Percentiles rank a stretch among this genome's conserved stretches.
These are phyloP conservation scores for Carallia pectinifolia DNA, from an alignment of 345 rosid species.

Conservation along the genomic window DNA sequence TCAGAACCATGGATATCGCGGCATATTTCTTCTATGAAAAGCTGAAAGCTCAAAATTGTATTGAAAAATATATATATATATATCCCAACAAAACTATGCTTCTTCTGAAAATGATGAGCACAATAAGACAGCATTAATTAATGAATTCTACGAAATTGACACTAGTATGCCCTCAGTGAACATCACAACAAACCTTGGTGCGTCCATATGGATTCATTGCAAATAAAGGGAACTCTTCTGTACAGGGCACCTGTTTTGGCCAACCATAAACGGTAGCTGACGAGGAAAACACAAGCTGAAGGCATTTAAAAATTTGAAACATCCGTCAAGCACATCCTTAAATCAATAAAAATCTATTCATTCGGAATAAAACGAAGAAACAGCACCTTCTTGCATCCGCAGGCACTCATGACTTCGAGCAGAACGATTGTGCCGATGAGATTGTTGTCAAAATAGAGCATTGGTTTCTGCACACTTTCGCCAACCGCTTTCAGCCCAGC, in stretches of 20 bases:
- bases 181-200: constrained; percentile 54
- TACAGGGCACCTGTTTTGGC: constrained; percentile 87
- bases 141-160: neutral
- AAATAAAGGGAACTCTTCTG: constrained; percentile 69
- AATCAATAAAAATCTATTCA: too few species aligned
- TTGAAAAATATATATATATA: neutral
- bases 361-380: constrained; percentile 1
- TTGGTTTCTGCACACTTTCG: constrained; percentile 83
- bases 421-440: constrained; percentile 75
- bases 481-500: constrained; percentile 99
- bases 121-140: neutral
- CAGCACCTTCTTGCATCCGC: constrained; percentile 83
- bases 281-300: constrained; percentile 89
- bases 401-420: constrained; percentile 83
- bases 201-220: constrained; percentile 83
- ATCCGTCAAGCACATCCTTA: constrained; percentile 1
- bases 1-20: constrained; percentile 68
- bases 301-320: constrained; percentile 18
- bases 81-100: neutral
- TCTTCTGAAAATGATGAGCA: neutral
- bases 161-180: neutral
- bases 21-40: constrained; percentile 90
- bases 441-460: constrained; percentile 82
- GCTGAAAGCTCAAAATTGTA: constrained; percentile 45
- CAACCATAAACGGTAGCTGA: constrained; percentile 94